These are phyloP conservation scores for Achaetomium macrosporum DNA, from an alignment of 2,329 filamentous ascomycete species.

Conservation along the genomic window DNA sequence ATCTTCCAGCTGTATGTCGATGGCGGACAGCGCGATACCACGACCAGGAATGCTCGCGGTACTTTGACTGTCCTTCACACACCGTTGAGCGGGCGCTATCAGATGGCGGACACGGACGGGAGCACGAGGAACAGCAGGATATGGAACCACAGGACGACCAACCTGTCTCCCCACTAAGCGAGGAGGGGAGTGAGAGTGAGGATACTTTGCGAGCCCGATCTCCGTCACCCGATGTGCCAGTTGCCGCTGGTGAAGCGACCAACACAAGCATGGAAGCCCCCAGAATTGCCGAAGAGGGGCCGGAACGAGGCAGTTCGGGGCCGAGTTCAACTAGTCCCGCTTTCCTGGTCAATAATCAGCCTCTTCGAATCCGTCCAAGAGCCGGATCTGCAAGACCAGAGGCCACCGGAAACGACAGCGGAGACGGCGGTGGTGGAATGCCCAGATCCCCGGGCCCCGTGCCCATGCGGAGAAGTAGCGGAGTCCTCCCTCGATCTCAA, in stretches of 20 bases:
- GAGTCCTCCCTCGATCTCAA: background rate
- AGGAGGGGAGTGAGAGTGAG: conserved; percentile 4
- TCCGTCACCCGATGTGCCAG: background rate
- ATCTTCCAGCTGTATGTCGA: conserved; percentile 27
- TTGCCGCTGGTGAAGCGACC: background rate
- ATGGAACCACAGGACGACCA: background rate
- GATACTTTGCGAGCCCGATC: background rate
- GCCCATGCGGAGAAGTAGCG: background rate
- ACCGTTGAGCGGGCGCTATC: conserved; percentile 35
- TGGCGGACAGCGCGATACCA: conserved; percentile 36
- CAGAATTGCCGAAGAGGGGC: background rate
- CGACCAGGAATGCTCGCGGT: conserved; percentile 42
- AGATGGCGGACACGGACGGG: conserved; percentile 21
- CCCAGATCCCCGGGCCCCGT: background rate
- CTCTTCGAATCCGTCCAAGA: background rate
- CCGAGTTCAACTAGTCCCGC: background rate
- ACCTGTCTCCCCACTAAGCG: background rate
- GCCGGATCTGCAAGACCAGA: background rate
- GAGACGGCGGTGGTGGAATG: background rate
- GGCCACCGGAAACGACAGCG: background rate
- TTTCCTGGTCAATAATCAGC: background rate
- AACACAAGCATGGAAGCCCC: background rate
- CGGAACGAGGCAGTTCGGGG: background rate
- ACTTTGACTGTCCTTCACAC: conserved; percentile 46
- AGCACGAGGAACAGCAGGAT: conserved; percentile 15